Base-by-base conservation (phyloP, 345 rosid species). In the Erodium maritimum region DNA sequence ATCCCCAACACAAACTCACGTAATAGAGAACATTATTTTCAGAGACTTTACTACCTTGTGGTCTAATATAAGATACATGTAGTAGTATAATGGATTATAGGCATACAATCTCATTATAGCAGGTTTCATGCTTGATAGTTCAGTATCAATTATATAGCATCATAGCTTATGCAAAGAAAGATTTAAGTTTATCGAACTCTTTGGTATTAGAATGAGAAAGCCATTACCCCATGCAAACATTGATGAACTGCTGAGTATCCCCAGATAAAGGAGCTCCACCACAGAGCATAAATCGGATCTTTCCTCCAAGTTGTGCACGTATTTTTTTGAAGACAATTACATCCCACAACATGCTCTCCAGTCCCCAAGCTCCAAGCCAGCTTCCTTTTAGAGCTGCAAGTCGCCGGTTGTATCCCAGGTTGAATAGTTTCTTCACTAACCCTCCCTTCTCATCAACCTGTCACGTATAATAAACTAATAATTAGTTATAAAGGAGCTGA, bases 181-280 rank as follows among this genome's bases (percentile, higher is more conserved):
- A 16, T 14, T 42, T 42, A 42, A 7, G 48, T 14, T 42, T 42
- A 42, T 10, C 14, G 48, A 42, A 12, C 17, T 42, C 3, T 42
- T 14, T 14, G 48, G 48, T 14, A 42, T 7, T 10, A 10, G 48
- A 42, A 42, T 42, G 48, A 42, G n/a, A 61, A n/a, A 25, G 61
- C 61, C 45, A 34, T 76, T 84, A 90, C 97, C 97, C 95, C 71
- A 88, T 73, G 75, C 97, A 91, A 57, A 88, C 79, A 77, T 91
- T 91, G 73, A 86, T 82, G 75, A 91, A 91, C 56, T 88, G 78
- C 71, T 91, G 97, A 0, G 96, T 74, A 70, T 86, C 83, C 21
- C 80, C 75, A 61, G 96, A 88, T 46, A 88, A 71, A 72, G 97
- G 97, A 74, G 97, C 97, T 51, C 97, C 96, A 64, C 96, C 97